Conservation (phyloP, 345 rosid species). For the Toxicodendron radicans region DNA sequence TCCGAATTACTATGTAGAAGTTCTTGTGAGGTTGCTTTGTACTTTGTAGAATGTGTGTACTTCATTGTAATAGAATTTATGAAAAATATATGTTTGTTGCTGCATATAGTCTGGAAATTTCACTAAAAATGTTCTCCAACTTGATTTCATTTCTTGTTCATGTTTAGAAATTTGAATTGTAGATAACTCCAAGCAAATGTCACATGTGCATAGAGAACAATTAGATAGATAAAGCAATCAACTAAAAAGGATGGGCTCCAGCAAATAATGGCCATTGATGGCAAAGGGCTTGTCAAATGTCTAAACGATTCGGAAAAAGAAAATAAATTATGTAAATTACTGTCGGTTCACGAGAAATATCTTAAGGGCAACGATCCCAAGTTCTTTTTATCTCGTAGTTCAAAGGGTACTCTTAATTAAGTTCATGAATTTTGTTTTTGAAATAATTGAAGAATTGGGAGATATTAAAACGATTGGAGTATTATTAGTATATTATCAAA, state of each 20-base stretch:
- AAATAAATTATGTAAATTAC: background rate
- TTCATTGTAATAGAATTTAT: background rate
- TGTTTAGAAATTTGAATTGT: background rate
- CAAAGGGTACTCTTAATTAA: no score
- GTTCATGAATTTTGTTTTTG: no score
- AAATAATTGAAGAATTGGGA: no score
- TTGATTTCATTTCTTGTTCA: background rate
- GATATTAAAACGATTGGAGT: no score
- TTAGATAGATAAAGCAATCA: background rate
- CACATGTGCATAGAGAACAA: conserved; percentile 1
- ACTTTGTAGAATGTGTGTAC: background rate
- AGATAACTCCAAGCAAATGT: background rate
- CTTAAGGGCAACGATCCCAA: background rate
- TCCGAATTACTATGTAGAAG: background rate
- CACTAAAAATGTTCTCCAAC: background rate
- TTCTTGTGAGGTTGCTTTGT: background rate
- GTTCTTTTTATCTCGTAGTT: background rate
- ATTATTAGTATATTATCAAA: no score
- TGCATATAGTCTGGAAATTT: background rate
- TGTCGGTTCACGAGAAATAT: background rate
- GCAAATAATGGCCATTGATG: background rate
- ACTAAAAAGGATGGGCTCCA: background rate
- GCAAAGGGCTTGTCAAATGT: background rate
- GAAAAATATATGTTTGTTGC: background rate
- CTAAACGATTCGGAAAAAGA: no score